A percentile compares a stretch with the other conserved stretches of the same genome.
Conservation (phyloP, 2,329 filamentous ascomycete genomes). For the Alternaria brassicicola region DNA sequence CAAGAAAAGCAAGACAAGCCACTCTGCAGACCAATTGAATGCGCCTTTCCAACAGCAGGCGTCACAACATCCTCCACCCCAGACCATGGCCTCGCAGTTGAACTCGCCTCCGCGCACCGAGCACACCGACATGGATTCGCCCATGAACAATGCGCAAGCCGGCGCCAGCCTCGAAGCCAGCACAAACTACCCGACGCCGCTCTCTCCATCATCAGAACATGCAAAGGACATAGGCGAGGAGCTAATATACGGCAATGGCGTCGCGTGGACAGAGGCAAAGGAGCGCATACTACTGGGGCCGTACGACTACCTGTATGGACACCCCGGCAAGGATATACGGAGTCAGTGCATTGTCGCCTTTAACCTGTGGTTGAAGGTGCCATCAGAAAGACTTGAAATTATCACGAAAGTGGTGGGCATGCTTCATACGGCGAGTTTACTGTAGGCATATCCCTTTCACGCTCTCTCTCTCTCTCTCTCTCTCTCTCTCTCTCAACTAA, state of each 20-base stretch:
- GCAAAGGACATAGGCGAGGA: constrained; percentile 42
- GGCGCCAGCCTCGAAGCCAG: constrained; percentile 15
- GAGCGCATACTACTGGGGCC: constrained; percentile 78
- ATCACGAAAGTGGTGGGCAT: constrained; percentile 83
- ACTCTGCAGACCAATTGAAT: constrained; percentile 26
- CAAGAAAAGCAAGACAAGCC: constrained; percentile 47
- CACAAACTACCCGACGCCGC: constrained; percentile 38
- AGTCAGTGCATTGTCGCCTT: constrained; percentile 80
- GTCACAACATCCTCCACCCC: constrained; percentile 5
- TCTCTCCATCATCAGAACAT: constrained; percentile 35
- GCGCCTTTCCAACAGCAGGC: constrained; percentile 6
- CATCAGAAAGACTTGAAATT: constrained; percentile 69
- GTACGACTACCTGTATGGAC: constrained; percentile 78
- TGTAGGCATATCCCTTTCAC: constrained; percentile 50
- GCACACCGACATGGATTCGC: constrained; percentile 5
- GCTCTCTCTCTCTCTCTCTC: too few species aligned
- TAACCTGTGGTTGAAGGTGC: constrained; percentile 80
- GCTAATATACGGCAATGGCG: constrained; percentile 51
- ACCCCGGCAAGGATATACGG: constrained; percentile 85
- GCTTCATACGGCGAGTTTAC: constrained; percentile 82
- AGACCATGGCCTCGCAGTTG: constrained; percentile 17
- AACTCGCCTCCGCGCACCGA: not conserved
- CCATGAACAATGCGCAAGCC: constrained; percentile 3
- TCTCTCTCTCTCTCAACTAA: not conserved
- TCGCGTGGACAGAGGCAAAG: constrained; percentile 73